Conservation (phyloP, 2,329 filamentous ascomycete species). For the Magnaporthiopsis incrustans region DNA sequence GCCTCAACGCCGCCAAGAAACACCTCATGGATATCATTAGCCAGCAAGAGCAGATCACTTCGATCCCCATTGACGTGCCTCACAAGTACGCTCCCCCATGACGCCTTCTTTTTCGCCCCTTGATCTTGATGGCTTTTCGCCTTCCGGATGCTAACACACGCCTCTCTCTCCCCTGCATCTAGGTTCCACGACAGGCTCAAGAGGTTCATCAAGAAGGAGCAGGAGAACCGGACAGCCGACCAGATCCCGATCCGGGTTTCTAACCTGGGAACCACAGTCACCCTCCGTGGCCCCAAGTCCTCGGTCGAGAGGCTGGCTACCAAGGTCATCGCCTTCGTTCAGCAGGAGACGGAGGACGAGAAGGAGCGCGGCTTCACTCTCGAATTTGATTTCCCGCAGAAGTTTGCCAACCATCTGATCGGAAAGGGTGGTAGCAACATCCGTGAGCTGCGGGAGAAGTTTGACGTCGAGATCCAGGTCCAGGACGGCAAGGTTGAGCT, state of each 20-base stretch:
- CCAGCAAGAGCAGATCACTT: slow-evolving; percentile 48
- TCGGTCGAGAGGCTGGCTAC: slow-evolving; percentile 63
- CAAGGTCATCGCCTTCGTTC: slow-evolving; percentile 72
- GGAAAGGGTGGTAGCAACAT: slow-evolving; percentile 62
- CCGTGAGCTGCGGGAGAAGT: slow-evolving; percentile 56
- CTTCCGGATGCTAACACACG: neutral
- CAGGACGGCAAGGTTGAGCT: slow-evolving; percentile 91
- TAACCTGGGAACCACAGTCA: slow-evolving; percentile 53
- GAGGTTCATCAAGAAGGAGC: slow-evolving; percentile 57
- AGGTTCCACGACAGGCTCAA: slow-evolving; percentile 50
- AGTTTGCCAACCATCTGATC: slow-evolving; percentile 80
- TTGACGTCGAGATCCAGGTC: slow-evolving; percentile 73
- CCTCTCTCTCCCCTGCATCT: neutral
- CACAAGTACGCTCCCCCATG: slow-evolving; percentile 31
- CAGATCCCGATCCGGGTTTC: slow-evolving; percentile 54
- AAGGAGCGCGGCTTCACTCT: slow-evolving; percentile 84
- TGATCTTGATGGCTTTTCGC: neutral
- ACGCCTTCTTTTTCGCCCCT: neutral
- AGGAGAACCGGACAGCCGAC: slow-evolving; percentile 46
- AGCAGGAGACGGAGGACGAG: slow-evolving; percentile 85
- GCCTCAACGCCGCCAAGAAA: slow-evolving; percentile 46
- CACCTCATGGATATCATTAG: slow-evolving; percentile 50
- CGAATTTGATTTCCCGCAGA: slow-evolving; percentile 88
- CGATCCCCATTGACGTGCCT: slow-evolving; percentile 48
- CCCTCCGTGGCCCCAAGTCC: slow-evolving; percentile 67